A percentile compares a stretch with the other conserved stretches of the same genome.
These are phyloP conservation scores for Lasiodiplodia sp. DNA, from an alignment of 2,329 filamentous ascomycete species.

Conservation along the genomic window DNA sequence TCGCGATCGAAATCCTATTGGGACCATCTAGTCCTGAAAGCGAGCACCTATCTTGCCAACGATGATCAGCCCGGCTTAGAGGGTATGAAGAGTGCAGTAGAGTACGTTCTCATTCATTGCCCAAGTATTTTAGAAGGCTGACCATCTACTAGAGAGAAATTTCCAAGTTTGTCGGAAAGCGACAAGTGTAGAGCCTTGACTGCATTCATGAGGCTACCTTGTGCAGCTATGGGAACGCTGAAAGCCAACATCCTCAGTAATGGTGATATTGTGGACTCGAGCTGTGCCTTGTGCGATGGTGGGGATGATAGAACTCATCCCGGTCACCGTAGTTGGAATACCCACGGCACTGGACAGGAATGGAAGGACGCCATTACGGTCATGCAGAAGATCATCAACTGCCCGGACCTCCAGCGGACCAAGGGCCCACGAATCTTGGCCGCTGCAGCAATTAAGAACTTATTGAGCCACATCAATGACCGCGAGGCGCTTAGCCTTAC, in stretches of 20 bases:
- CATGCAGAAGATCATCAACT: conserved; percentile 36
- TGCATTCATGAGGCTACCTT: conserved; percentile 24
- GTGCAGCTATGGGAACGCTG: conserved; percentile 21
- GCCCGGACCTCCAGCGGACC: conserved; percentile 41
- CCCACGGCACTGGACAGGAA: conserved; percentile 34
- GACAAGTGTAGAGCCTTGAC: conserved; percentile 11
- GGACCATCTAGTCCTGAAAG: background rate
- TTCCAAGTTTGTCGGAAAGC: background rate
- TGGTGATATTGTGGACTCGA: conserved; percentile 9
- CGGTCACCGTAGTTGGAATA: conserved; percentile 30
- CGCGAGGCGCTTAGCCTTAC: conserved; percentile 70
- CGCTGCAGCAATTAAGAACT: conserved; percentile 73
- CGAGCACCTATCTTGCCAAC: background rate
- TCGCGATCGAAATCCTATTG: background rate
- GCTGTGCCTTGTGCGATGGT: conserved; percentile 21
- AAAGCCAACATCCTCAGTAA: conserved; percentile 14
- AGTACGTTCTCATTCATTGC: background rate
- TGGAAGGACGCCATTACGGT: conserved; percentile 39
- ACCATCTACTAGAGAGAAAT: background rate
- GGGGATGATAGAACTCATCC: background rate
- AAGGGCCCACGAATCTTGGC: conserved; percentile 61
- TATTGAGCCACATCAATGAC: conserved; percentile 71
- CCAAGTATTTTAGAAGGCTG: background rate
- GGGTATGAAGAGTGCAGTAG: background rate
- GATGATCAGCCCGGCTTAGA: background rate